Base-by-base conservation (phyloP, 139 green algal genomes). In the Chlamydomonas applanata region DNA sequence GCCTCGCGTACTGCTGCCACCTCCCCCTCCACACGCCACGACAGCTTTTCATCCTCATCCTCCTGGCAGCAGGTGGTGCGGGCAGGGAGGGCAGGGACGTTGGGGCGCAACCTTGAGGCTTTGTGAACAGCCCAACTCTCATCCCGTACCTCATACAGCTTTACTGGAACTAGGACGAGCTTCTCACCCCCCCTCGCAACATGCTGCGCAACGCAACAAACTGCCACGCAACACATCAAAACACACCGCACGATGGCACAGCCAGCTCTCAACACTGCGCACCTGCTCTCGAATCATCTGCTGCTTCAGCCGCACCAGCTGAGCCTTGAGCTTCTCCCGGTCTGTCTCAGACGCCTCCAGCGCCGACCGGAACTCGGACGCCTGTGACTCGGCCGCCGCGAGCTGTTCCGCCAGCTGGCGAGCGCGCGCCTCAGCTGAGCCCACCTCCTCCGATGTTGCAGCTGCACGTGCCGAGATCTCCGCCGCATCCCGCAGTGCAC, bases 271-370 rank as follows among this genome's bases (percentile, higher is more conserved):
- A 54, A 14, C 53, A 53, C 3, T 57, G 75, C 69, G 44, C 80
- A 90, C 49, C 81, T 91, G 82, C 71, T 87, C 82, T 36, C 27
- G 20, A 22, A 91, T 35, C 82, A 88, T 86, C 71, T 86, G 77
- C 61, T 82, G 52, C 76, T 91, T 91, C 40, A 91, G 74, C 73
- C 79, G 40, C 27, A 57, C 30, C 61, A 86, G 73, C 81, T 86
- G 81, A 34, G 40, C 45, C 44, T 63, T 69, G 25, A 81, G 46
- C 56, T 54, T 35, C 63, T 79, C 74, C 14, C 64, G 40, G 62
- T 85, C 79, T 1, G 22, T 32, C 19, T 85, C 79, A 11, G 46
- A 45, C 44, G 36, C 75, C 25, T 79, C 74, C 40, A 85, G 40
- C 20, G 52, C 66, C 4, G 4, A 32, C 20, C 59, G 66, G 40